phyloP scores from a whole-genome alignment of 495 filamentous ascomycete species.

The Talaromyces proteolyticus region DNA sequence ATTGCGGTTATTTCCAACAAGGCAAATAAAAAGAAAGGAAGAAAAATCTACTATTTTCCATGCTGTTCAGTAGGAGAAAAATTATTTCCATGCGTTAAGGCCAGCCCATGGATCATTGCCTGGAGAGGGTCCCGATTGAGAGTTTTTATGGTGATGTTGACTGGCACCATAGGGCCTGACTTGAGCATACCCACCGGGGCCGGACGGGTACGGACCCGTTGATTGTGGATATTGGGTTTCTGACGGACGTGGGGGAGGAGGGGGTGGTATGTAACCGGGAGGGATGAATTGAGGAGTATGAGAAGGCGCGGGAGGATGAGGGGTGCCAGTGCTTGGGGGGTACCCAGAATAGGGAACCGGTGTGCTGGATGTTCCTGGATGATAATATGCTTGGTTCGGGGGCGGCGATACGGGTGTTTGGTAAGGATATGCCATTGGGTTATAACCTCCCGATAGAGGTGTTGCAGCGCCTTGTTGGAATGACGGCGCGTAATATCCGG shows the following conservation, averaged over 20 bases:
- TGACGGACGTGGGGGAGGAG: slow-evolving; percentile 79
- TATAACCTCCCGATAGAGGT: slow-evolving; percentile 43
- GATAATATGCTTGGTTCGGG: slow-evolving; percentile 23
- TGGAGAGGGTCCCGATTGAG: slow-evolving; percentile 38
- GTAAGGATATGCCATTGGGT: slow-evolving; percentile 50
- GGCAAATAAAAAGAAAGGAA: too few relatives aligned
- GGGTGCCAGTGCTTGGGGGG: slow-evolving; percentile 19
- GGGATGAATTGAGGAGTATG: slow-evolving; percentile 48
- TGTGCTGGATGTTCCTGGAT: slow-evolving; percentile 33
- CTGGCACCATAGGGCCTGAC: slow-evolving; percentile 25
- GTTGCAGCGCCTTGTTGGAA: slow-evolving; percentile 44
- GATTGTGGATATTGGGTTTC: slow-evolving; percentile 65
- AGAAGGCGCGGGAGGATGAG: slow-evolving; percentile 24
- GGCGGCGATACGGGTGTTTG: slow-evolving; percentile 41
- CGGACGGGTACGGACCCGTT: slow-evolving; percentile 45
- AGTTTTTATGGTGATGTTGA: slow-evolving; percentile 19
- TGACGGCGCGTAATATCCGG: slow-evolving; percentile 24
- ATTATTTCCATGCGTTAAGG: slow-evolving; percentile 77
- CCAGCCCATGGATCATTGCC: slow-evolving; percentile 75
- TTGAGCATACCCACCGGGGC: slow-evolving; percentile 55
- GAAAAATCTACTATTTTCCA: too few relatives aligned
- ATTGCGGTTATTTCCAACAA: too few relatives aligned
- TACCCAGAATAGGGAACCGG: slow-evolving; percentile 25
- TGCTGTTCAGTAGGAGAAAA: too few relatives aligned
- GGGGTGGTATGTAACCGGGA: slow-evolving; percentile 83